phyloP scores from a whole-genome alignment of 768 basidiomycete genomes.

The Russula abietina region DNA sequence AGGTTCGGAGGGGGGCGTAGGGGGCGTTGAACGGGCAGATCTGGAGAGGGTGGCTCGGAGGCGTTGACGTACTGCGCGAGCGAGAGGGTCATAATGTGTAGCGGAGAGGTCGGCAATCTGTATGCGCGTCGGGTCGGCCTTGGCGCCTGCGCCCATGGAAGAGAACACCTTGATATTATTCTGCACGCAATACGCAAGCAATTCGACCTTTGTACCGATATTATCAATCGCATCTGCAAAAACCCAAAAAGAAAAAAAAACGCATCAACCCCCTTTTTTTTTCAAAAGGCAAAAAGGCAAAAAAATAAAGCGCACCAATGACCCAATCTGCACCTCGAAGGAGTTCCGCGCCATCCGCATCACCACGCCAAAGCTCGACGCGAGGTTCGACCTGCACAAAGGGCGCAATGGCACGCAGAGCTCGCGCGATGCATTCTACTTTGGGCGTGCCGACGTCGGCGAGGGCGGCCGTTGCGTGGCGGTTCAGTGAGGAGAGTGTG shows the following conservation, averaged over 20 bases:
- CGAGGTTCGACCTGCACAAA: conserved; percentile 84
- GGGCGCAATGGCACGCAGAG: conserved; percentile 66
- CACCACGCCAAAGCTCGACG: conserved; percentile 82
- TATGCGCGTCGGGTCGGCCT: conserved; percentile 89
- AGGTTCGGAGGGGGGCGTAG: neutral
- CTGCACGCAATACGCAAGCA: conserved; percentile 82
- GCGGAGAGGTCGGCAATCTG: conserved; percentile 93
- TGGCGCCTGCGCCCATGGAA: conserved; percentile 95
- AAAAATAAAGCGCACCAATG: conserved; percentile 47
- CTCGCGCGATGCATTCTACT: conserved; percentile 67
- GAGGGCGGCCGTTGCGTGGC: conserved; percentile 87
- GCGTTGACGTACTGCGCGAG: conserved; percentile 79
- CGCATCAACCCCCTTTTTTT: neutral
- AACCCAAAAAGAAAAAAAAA: conserved; percentile 1
- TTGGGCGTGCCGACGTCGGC: conserved; percentile 92
- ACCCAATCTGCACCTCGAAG: conserved; percentile 92
- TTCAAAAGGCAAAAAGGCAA: neutral
- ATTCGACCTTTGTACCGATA: conserved; percentile 91
- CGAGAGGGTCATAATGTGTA: conserved; percentile 92
- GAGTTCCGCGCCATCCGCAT: conserved; percentile 56
- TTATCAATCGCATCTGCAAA: conserved; percentile 92
- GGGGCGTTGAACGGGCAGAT: conserved; percentile 17
- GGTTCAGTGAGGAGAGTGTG: conserved; percentile 88
- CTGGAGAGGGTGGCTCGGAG: conserved; percentile 43
- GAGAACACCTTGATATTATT: conserved; percentile 86